phyloP scores from a whole-genome alignment of 2,329 filamentous ascomycete species.

The Amesomyces nigricolor region DNA sequence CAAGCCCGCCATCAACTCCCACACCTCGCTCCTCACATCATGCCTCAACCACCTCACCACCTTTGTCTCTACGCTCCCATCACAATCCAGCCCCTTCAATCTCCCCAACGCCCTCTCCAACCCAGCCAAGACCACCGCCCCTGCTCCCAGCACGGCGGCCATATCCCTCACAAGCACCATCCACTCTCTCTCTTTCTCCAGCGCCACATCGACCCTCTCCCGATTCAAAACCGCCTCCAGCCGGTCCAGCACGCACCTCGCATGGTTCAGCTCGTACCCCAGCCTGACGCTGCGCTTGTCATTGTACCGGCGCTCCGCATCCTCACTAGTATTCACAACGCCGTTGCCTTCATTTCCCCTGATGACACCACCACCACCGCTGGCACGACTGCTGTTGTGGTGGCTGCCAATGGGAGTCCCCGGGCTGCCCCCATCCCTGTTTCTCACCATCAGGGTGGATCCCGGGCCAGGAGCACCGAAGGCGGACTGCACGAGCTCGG shows the following conservation, averaged over 20 bases:
- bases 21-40: background rate
- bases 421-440: background rate
- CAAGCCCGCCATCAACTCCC: slow-evolving; percentile 8
- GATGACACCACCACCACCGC: no score
- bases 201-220: background rate
- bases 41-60: background rate
- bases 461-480: background rate
- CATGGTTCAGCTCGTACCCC: background rate
- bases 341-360: no score
- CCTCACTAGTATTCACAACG: background rate
- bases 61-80: background rate
- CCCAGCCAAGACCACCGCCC: background rate
- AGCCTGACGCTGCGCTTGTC: background rate
- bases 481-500: background rate
- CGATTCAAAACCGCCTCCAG: background rate
- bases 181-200: background rate
- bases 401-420: no score
- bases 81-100: background rate
- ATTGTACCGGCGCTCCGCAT: background rate
- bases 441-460: background rate
- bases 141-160: background rate
- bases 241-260: background rate
- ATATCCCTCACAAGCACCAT: background rate
- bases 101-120: background rate
- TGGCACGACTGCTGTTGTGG: no score